These are phyloP conservation scores for Hericium erinaceus DNA, from an alignment of 768 basidiomycete species.

Conservation along the genomic window DNA sequence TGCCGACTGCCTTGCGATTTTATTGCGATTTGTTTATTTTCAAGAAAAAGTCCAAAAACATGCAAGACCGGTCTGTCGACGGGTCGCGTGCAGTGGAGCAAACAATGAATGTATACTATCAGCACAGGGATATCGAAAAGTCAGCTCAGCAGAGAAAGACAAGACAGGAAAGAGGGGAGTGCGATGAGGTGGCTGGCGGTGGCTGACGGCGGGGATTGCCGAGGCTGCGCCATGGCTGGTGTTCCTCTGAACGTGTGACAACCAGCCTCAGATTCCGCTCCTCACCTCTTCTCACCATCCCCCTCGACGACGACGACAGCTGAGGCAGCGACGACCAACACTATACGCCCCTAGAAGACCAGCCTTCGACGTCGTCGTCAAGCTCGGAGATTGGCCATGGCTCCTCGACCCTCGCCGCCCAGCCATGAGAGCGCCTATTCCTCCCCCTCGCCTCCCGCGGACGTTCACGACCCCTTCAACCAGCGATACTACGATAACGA, in stretches of 20 bases:
- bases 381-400: conserved; percentile 27
- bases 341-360: not conserved
- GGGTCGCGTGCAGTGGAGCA: too few species aligned
- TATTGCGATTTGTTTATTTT: too few species aligned
- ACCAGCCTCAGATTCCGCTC: not conserved
- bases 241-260: not conserved
- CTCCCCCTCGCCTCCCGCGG: conserved; percentile 47
- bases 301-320: not conserved
- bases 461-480: conserved; percentile 60
- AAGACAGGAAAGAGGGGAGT: not conserved
- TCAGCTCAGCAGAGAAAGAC: not conserved
- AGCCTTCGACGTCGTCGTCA: not conserved
- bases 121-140: not conserved
- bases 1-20: too few species aligned
- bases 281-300: not conserved
- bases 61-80: too few species aligned
- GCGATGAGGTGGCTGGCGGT: not conserved
- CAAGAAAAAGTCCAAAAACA: too few species aligned
- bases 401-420: conserved; percentile 43
- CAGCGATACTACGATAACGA: conserved; percentile 62
- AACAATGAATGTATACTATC: too few species aligned
- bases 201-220: not conserved
- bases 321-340: not conserved
- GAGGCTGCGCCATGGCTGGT: not conserved
- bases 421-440: conserved; percentile 52